Evolutionary conservation across 352 stramenopile species (phyloP), one percentile per base, ranked within the genome.

Genomic region (Phytophthora sojae): DNA sequence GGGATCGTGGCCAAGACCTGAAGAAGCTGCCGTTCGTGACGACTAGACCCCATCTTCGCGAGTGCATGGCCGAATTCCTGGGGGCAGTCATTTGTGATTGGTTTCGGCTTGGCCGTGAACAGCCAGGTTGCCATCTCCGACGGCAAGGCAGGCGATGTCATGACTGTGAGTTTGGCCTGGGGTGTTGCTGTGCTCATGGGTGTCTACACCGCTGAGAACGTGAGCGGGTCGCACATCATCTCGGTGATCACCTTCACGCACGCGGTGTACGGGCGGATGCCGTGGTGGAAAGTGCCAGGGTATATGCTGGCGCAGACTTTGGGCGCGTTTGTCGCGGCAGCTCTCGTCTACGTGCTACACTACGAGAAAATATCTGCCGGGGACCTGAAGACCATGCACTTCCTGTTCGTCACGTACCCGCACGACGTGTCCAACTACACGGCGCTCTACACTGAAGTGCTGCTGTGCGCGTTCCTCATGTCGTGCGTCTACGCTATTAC

Each of bases 101-200:
- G 58, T 42, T 92, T 92, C 61, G 82, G 84, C 4, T 69, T 82
- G 39, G 85, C 80, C 15, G 84, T 89, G 3, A 88, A 88, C 61
- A 81, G 83, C 55, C 81, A 93, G 64, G 77, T 89, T 17, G 72
- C 70, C 0, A 57, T 91, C 0, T 87, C 77, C 35, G 64, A 79
- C n/a, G 60, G 54, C 21, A 26, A 25, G 0, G 71, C 68, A 26
- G 71, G 65, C 3, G 81, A 86, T 32, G 83, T 81, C 56, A 89
- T 77, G 26, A 89, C 80, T 54, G 85, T 90, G 65, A 88, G 79
- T 53, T 65, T 77, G 39, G 66, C 58, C 5, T 77, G 85, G 83
- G 85, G 83, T 29, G 72, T 93, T 39, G 85, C 69, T n/a, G 56
- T 80, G 2, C 69, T 93, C 70, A 75, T 93, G 47, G 85, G 78